Percentiles rank a stretch among this genome's conserved stretches.
phyloP scores from a whole-genome alignment of 148 eudicot genomes.

The Camellia sinensis region DNA sequence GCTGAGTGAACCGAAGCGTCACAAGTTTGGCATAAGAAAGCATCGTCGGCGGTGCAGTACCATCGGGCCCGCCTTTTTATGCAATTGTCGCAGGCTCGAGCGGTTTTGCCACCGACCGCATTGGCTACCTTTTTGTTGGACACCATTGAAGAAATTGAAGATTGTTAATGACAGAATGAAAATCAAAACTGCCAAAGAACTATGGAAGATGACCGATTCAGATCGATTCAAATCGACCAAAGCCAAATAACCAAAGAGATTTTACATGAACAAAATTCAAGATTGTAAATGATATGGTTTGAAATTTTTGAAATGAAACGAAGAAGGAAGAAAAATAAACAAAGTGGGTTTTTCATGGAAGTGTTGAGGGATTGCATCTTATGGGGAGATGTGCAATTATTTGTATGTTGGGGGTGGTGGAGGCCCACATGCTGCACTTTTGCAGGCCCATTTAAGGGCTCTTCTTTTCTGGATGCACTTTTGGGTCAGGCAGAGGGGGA shows the following conservation, averaged over 20 bases:
- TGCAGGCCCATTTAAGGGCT: constrained; percentile 19
- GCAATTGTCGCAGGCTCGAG: constrained; percentile 77
- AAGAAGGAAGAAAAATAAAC: too few relatives aligned
- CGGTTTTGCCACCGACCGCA: constrained; percentile 69
- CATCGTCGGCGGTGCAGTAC: constrained; percentile 83
- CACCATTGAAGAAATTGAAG: constrained; percentile 24
- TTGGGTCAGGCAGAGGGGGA: constrained; percentile 17
- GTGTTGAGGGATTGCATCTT: not conserved
- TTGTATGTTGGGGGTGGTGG: not conserved
- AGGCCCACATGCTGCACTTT: constrained; percentile 46
- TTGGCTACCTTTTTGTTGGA: constrained; percentile 43
- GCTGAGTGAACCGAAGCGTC: constrained; percentile 74
- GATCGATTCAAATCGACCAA: not conserved
- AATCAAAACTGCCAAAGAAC: too few relatives aligned
- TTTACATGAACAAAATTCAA: too few relatives aligned
- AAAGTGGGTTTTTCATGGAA: not conserved
- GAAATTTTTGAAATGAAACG: too few relatives aligned
- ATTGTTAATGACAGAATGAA: not conserved
- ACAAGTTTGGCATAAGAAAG: constrained; percentile 78
- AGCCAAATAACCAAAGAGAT: too few relatives aligned
- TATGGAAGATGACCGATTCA: constrained; percentile 8
- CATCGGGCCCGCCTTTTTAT: constrained; percentile 62
- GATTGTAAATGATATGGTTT: too few relatives aligned
- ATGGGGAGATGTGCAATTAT: constrained; percentile 20
- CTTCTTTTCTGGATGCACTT: constrained; percentile 16